Base-by-base conservation (phyloP, 768 basidiomycete genomes). In the Tulasnella sp. region DNA sequence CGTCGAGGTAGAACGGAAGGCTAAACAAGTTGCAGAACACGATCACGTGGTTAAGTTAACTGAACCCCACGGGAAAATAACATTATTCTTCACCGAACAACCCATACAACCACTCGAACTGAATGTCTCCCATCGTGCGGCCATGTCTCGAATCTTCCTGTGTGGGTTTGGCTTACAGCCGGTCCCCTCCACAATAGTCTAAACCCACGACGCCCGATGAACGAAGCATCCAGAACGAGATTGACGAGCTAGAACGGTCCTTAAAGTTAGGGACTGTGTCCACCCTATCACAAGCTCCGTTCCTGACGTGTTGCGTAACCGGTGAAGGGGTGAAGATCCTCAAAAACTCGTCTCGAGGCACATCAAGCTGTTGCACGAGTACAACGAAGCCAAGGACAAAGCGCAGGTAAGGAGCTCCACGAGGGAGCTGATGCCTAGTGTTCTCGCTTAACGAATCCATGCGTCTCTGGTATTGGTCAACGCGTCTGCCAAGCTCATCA, bases 341-440 rank as follows among this genome's bases (percentile, higher is more conserved):
- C 77, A 81, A 40, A 69, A 69, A 48, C 77, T 84, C 6, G 78
- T 83, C 21, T 78, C 80, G 59, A 69, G 72, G 12, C 84, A 87
- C 63, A 87, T 87, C 67, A 77, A 76, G 62, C 71, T 85, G 3
- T 70, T 87, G 34, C 86, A 88, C 66, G 72, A 70, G 35, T 89
- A 87, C 60, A 88, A 88, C 59, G 86, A 88, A 66, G 77, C 84
- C 7, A 88, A 88, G 65, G 86, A 89, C 66, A 86, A 85, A 3
- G 75, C 84, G 0, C 86, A 88, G 80, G 86, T 80, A 48, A 31
- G 32, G 56, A 14, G 1, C 49, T n/a, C n/a, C n/a, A n/a, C n/a
- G n/a, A n/a, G n/a, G n/a, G n/a, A n/a, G 19, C 37, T 4, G 14
- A 21, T 27, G 15, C 15, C 52, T 41, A 45, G 4, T 32, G 35